Base-by-base conservation (phyloP, 768 basidiomycete genomes). In the Baorangia bicolor region DNA sequence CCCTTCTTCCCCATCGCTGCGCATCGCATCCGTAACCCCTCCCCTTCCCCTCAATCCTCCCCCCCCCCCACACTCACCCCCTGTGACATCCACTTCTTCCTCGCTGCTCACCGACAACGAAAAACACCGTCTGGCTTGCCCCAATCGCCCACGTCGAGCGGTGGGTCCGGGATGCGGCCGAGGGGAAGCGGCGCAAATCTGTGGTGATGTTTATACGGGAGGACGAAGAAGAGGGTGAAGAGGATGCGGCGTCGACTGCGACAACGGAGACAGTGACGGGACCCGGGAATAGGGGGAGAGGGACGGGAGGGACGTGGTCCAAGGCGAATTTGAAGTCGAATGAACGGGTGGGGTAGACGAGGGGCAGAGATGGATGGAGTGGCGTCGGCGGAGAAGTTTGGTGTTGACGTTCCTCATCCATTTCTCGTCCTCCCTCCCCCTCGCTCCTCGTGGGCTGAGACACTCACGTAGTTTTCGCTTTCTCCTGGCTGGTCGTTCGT, bases 401-500 rank as follows among this genome's bases (percentile, higher is more conserved):
- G 13, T 6, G 25, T 10, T 18, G 42, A 6, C 42, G 5, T 31
- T 28, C n/a, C n/a, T n/a, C n/a, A n/a, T n/a, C n/a, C n/a, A n/a
- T 30, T 30, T 30, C 44, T 2, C 5, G 6, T 23, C 13, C 8
- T 3, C 21, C 4, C 20, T 16, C 16, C 12, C 14, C n/a, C 25
- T 16, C 20, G 14, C 16, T 10, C 35, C 18, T 37, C 18, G 18
- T 33, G 47, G 11, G 4, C n/a, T 3, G 18, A 39, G 41, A 47
- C 12, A 21, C 40, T 59, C 38, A 59, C 20, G 11, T 33, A 27
- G 23, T 91, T 92, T 62, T 82, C 84, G 9, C 82, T 93, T n/a
- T 80, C 83, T 3, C 77, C 82, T 5, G 86, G 85, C 0, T 92
- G 90, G 89, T 66, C 75, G 1, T 92, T 91, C 55, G 82, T 92